Evolutionary conservation across 768 basidiomycete genomes (phyloP), one percentile per base, ranked within the genome.

Genomic region (Podaxis mareebaensis): DNA sequence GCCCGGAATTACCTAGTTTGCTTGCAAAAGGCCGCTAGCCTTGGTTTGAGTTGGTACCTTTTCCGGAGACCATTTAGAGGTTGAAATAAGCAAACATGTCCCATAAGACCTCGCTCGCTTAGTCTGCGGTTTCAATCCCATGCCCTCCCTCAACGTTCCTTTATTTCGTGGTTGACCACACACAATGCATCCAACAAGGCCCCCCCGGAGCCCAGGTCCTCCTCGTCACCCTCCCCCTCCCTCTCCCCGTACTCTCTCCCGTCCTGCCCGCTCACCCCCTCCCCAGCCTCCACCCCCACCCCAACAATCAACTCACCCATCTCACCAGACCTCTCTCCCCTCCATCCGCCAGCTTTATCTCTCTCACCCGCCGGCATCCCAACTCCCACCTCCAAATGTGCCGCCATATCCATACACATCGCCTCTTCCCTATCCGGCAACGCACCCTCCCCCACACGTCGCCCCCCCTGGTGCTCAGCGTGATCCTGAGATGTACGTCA

Each of bases 301-400:
- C 26, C 26, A 64, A 15, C 69, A 60, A 28, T 68, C 71, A 6
- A n/a, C 13, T 28, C 49, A 22, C 54, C 54, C 65, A 10, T 66
- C 68, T 28, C 71, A 74, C 67, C 76, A 75, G 40, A 76, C 76
- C 2, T 77, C 78, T 53, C 78, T 91, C 28, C 89, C 89, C 3
- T 85, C 89, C 55, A 90, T 91, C 69, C 85, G 85, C 56, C 84
- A 88, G 38, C 77, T 91, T 24, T 87, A 89, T 71, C 86, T 85
- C 30, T 86, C 85, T 73, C 81, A 88, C 22, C 82, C 84, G 3
- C 83, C 82, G n/a, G 76, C 87, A 20, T 58, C 72, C 15, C 48
- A 49, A n/a, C 48, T 49, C 6, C 42, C 67, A 66, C 33, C 52
- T 66, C 38, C 22, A 56, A 26, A 52, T 42, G 13, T 67, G 65